Percentiles rank a stretch among this genome's conserved stretches.
phyloP scores from a whole-genome alignment of 305 asterid species.

The Nicotiana rustica region DNA sequence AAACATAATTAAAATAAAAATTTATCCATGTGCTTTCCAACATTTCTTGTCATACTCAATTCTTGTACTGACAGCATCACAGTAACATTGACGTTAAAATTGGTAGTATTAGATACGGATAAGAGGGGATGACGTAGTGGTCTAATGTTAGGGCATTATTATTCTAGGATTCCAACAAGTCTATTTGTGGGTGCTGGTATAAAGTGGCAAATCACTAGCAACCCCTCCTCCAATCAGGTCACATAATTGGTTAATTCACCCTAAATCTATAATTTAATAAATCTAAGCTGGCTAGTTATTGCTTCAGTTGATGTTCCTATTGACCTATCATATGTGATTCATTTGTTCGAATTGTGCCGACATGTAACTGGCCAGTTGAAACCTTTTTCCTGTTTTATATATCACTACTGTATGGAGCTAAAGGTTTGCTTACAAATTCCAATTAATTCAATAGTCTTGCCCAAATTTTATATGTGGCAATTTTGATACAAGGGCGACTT shows the following conservation, averaged over 20 bases:
- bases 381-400: background rate
- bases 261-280: background rate
- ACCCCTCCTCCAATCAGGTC: background rate
- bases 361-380: background rate
- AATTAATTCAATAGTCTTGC: no score
- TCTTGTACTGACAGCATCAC: constrained; percentile 37
- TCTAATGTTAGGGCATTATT: constrained; percentile 11
- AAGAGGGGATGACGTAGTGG: background rate
- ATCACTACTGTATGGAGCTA: no score
- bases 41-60: constrained; percentile 34
- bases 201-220: constrained; percentile 2
- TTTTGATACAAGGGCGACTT: no score
- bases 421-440: no score
- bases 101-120: constrained; percentile 12
- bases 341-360: background rate
- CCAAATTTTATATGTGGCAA: no score
- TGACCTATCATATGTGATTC: background rate
- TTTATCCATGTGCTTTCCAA: constrained; percentile 5
- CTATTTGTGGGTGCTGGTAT: constrained; percentile 26
- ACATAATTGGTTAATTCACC: background rate
- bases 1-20: no score
- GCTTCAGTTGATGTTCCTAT: background rate
- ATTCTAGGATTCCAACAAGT: constrained; percentile 3
- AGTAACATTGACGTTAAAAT: constrained; percentile 33
- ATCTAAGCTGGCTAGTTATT: background rate